These are phyloP conservation scores for Vanrija pseudolonga DNA, from an alignment of 1,284 basidiomycete species.

Conservation along the genomic window DNA sequence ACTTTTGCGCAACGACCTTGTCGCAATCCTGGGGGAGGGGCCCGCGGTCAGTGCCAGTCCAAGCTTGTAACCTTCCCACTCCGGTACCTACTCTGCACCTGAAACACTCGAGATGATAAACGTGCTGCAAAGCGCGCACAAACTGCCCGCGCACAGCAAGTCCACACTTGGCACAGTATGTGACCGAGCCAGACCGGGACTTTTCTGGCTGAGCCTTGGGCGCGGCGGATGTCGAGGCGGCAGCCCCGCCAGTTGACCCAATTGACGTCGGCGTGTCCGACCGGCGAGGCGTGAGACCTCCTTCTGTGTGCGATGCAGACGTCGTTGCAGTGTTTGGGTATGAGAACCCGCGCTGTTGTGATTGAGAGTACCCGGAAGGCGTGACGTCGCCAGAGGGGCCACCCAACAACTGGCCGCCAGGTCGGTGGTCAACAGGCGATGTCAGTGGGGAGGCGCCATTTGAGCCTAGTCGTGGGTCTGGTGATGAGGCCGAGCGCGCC, in stretches of 20 bases:
- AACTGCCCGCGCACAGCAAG: conserved; percentile 69
- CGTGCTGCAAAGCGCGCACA: conserved; percentile 88
- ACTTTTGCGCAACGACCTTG: conserved; percentile 94
- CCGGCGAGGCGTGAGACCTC: conserved; percentile 8
- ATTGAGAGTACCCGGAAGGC: neutral
- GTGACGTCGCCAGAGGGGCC: neutral
- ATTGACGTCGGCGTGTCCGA: conserved; percentile 15
- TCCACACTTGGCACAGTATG: conserved; percentile 46
- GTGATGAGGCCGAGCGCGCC: conserved; percentile 35
- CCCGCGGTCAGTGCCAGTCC: conserved; percentile 1
- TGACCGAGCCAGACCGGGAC: conserved; percentile 20
- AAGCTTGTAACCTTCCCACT: neutral
- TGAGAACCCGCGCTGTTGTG: neutral
- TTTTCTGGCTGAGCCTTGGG: neutral
- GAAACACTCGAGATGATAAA: conserved; percentile 96
- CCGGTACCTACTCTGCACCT: conserved; percentile 74
- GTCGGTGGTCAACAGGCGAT: conserved; percentile 23
- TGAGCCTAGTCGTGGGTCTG: conserved; percentile 27
- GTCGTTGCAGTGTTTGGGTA: neutral
- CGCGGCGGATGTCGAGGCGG: neutral
- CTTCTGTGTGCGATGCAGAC: conserved; percentile 9
- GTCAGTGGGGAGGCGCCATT: conserved; percentile 20
- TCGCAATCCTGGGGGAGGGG: conserved; percentile 75
- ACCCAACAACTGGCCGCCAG: neutral
- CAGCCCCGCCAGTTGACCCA: neutral